These are phyloP conservation scores for Termitomyces sp. DNA, from an alignment of 768 basidiomycete species.

Conservation along the genomic window DNA sequence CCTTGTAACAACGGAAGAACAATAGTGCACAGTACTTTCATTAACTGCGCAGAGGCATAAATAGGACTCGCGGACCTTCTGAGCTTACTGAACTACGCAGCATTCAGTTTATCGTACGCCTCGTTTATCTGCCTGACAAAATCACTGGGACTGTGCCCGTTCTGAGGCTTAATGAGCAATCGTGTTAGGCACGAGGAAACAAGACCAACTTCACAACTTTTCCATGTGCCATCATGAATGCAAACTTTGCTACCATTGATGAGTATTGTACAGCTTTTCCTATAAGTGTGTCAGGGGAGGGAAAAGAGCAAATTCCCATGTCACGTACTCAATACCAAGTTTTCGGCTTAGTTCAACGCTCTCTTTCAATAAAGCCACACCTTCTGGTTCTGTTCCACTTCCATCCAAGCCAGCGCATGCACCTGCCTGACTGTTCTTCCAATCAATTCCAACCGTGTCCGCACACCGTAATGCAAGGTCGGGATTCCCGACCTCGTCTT, in stretches of 20 bases:
- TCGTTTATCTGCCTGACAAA: slow-evolving; percentile 75
- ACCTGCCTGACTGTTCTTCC: slow-evolving; percentile 54
- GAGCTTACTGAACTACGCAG: neutral
- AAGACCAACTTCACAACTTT: slow-evolving; percentile 62
- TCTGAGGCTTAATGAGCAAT: slow-evolving; percentile 32
- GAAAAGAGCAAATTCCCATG: neutral
- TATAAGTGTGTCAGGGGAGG: slow-evolving; percentile 18
- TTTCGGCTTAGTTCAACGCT: slow-evolving; percentile 42
- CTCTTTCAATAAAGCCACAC: slow-evolving; percentile 54
- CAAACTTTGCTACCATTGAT: slow-evolving; percentile 68
- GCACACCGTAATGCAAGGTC: slow-evolving; percentile 67
- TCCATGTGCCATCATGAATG: slow-evolving; percentile 75
- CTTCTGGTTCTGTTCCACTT: slow-evolving; percentile 58
- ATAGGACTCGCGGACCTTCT: no score
- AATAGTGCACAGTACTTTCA: neutral
- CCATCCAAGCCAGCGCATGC: slow-evolving; percentile 59
- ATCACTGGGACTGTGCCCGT: slow-evolving; percentile 68
- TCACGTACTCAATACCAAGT: slow-evolving; percentile 51
- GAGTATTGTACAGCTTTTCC: slow-evolving; percentile 84
- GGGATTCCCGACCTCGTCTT: slow-evolving; percentile 57
- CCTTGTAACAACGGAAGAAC: neutral
- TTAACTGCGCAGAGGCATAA: neutral
- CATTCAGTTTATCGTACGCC: slow-evolving; percentile 65
- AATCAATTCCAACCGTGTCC: slow-evolving; percentile 55
- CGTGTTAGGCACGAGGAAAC: neutral